Evolutionary conservation across 371 early-diverging fungal species (phyloP), one percentile per base, ranked within the genome.

Genomic region (Lichtheimia ornata): DNA sequence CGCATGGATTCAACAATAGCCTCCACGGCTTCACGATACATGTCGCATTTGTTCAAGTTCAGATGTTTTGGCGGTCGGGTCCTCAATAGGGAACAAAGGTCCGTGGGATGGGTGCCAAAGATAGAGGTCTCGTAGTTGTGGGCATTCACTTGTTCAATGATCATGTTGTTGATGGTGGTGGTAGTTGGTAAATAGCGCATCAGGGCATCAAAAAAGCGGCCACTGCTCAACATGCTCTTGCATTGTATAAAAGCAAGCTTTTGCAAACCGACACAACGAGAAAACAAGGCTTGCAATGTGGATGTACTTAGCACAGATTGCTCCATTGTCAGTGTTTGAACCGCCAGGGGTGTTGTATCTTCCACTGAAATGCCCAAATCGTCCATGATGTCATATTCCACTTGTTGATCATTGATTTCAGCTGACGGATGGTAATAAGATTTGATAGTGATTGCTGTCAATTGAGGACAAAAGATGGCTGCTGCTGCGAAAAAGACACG

Each of bases 381-480:
- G 18, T 47, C 14, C 7, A 47, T 5, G 12, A 47, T 22, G 11
- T 47, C 47, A n/a, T 47, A 7, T 47, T 47, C 47, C 6, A 17
- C 22, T 5, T 47, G 5, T 17, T 22, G n/a, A 17, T 22, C 22
- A 7, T 22, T 18, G 45, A 0, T 12, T 0, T 47, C 1, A 2
- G 18, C 17, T 47, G 5, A 1, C 0, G 18, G 0, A 47, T 47
- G 22, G 2, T 47, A 47, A 18, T 9, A 47, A 11, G 6, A 6
- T 35, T 35, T 35, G 25, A 56, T 28, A 0, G 27, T 45, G 15
- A 56, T 6, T 14, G 20, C 28, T 4, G 22, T 45, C n/a, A 56
- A 14, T 2, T 13, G n/a, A 13, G 57, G 57, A 45, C 57, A 56
- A 15, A 41, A 56, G 12, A 44, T 12, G 30, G 57, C 22, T n/a